Percentiles rank a stretch among this genome's conserved stretches.
Evolutionary conservation across 176 grass and related monocot genomes (phyloP).

Genomic region (Triticum timopheevii): DNA sequence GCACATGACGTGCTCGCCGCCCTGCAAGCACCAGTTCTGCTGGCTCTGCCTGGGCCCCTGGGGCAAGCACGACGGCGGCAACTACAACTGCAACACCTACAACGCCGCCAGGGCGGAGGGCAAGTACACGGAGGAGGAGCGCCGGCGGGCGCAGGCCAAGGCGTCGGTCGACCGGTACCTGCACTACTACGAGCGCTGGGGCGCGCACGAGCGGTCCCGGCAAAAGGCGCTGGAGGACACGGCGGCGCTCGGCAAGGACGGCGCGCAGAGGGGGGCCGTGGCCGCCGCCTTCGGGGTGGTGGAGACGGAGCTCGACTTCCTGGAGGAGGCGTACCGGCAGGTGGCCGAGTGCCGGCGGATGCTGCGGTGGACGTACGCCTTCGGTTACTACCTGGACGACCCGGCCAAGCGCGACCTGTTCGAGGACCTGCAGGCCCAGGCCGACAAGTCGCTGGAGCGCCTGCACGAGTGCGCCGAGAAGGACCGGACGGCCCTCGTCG

Average conservation of each 20-base stretch:
- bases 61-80: neutral
- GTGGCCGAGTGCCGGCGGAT: constrained; percentile 31
- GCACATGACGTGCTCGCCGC: constrained; percentile 46
- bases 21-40: constrained; percentile 54
- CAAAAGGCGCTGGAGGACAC: neutral
- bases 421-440: neutral
- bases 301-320: neutral
- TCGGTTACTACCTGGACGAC: constrained; percentile 5
- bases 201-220: constrained; percentile 5
- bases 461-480: constrained; percentile 28
- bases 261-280: neutral
- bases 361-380: constrained; percentile 27
- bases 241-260: neutral
- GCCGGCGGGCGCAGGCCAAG: constrained; percentile 20
- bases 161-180: constrained; percentile 27
- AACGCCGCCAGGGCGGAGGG: constrained; percentile 20
- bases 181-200: constrained; percentile 44
- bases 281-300: neutral
- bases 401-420: neutral
- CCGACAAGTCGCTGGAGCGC: constrained; percentile 18
- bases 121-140: neutral
- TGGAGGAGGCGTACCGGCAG: constrained; percentile 20
- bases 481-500: neutral
- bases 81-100: constrained; percentile 42
- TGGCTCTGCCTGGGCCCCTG: constrained; percentile 53